phyloP scores from a whole-genome alignment of 1,139 yeast species.

The Zygosaccharomyces pseudobailii region DNA sequence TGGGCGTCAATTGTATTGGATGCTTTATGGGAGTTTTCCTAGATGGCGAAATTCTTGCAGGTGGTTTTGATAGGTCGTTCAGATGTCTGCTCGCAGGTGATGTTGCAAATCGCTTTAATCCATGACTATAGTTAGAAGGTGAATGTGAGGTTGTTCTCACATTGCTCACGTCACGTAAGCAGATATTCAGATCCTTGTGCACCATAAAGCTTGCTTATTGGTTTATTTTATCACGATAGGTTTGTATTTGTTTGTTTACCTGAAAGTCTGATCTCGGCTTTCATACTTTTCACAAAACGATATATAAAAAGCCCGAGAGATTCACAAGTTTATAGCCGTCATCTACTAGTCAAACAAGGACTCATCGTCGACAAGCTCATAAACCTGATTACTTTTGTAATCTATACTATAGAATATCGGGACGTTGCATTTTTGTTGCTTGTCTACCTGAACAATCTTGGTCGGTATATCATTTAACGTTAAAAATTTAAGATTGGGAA shows the following conservation, averaged over 20 bases:
- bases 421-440: constrained; percentile 26
- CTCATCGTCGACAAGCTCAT: constrained; percentile 28
- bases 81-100: constrained; percentile 22
- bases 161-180: constrained; percentile 12
- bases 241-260: neutral
- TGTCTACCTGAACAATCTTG: constrained; percentile 22
- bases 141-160: constrained; percentile 5
- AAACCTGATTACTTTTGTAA: constrained; percentile 28
- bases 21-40: constrained; percentile 8
- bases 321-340: neutral
- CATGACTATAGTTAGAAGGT: constrained; percentile 12
- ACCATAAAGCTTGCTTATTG: neutral
- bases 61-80: constrained; percentile 22
- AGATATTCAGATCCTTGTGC: constrained; percentile 2
- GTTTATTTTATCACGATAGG: neutral
- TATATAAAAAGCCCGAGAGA: neutral
- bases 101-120: constrained; percentile 23
- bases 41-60: constrained; percentile 23
- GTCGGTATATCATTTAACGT: constrained; percentile 31
- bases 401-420: constrained; percentile 24
- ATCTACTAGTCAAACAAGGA: constrained; percentile 22
- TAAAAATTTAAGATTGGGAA: constrained; percentile 23
- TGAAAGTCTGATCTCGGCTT: neutral
- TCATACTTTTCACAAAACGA: neutral
- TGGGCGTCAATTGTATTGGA: constrained; percentile 21